Conservation (phyloP, 331 rosid genomes). For the Spiraea crenata region DNA sequence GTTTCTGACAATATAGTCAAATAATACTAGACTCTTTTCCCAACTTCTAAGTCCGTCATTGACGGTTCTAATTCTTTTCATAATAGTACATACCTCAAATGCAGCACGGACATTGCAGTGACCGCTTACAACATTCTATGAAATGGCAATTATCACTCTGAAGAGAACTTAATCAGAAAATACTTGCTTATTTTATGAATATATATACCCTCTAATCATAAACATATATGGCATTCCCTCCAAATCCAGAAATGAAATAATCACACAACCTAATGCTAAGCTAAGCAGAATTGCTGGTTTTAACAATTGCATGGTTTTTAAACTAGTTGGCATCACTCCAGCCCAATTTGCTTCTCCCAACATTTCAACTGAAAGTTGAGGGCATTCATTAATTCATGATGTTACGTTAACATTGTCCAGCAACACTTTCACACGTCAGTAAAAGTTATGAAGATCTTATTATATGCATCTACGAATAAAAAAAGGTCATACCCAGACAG, state of each 20-base stretch:
- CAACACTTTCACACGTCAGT: background rate
- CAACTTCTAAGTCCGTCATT: background rate
- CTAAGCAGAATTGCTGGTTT: background rate
- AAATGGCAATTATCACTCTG: background rate
- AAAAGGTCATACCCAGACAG: conserved; percentile 74
- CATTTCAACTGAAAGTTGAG: background rate
- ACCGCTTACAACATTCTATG: background rate
- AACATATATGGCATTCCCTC: background rate
- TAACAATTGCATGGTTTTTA: background rate
- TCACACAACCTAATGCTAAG: background rate
- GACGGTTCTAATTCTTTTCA: background rate
- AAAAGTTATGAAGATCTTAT: background rate
- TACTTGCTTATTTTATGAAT: background rate
- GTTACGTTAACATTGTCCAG: background rate
- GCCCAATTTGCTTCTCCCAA: background rate
- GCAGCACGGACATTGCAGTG: background rate
- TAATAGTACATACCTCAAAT: background rate
- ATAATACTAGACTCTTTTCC: background rate
- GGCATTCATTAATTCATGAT: background rate
- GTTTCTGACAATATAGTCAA: background rate
- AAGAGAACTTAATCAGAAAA: background rate
- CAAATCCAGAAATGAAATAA: background rate
- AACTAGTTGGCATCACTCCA: background rate
- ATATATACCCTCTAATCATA: background rate
- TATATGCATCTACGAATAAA: background rate